phyloP scores from a whole-genome alignment of 2,329 filamentous ascomycete species.

The Claviceps sp. region DNA sequence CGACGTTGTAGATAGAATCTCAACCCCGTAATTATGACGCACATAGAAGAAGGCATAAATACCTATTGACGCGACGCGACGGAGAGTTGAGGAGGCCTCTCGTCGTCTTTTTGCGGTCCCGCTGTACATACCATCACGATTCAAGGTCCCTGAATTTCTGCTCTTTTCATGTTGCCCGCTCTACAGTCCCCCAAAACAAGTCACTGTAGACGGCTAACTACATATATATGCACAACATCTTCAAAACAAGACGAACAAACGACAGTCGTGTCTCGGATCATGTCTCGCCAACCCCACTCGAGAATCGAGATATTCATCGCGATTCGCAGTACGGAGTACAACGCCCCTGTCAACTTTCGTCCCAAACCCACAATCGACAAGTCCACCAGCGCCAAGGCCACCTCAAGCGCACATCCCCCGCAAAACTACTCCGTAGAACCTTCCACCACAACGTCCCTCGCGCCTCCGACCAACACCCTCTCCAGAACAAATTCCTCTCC shows the following conservation, averaged over 20 bases:
- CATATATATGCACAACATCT: background rate
- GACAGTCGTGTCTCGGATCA: background rate
- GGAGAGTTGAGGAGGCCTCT: too few species aligned
- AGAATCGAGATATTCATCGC: background rate
- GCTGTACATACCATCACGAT: too few species aligned
- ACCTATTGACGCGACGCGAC: too few species aligned
- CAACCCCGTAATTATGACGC: too few species aligned
- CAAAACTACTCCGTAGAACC: constrained; percentile 1
- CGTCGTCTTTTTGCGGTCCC: too few species aligned
- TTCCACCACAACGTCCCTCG: background rate
- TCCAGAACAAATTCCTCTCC: background rate
- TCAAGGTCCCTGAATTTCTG: too few species aligned
- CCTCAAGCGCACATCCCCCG: background rate
- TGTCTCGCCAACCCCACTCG: background rate
- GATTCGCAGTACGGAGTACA: background rate
- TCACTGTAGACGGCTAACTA: too few species aligned
- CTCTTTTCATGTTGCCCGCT: background rate
- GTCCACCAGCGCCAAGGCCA: background rate
- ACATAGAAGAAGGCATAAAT: too few species aligned
- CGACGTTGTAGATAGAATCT: too few species aligned
- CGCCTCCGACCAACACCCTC: background rate
- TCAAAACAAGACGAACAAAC: background rate
- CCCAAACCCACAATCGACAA: background rate
- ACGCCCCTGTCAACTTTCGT: too few species aligned
- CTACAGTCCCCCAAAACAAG: background rate